Evolutionary conservation across 176 grass and related monocot species (phyloP).

Genomic region (Tillandsia leiboldiana): DNA sequence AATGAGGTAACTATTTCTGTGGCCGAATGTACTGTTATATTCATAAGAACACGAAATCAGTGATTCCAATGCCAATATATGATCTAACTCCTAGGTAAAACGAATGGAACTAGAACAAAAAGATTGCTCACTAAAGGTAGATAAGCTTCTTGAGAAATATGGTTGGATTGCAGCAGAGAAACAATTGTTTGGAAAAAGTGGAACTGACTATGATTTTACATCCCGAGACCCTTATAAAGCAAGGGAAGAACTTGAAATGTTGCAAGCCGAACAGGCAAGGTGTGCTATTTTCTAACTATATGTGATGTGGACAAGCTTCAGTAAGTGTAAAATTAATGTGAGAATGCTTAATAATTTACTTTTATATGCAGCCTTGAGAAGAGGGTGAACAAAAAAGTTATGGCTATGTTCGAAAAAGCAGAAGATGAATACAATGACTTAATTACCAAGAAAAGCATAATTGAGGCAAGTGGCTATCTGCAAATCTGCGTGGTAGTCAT

Average conservation of each 20-base stretch:
- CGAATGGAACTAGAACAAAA: slow-evolving; percentile 96
- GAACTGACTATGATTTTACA: slow-evolving; percentile 90
- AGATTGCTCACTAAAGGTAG: slow-evolving; percentile 81
- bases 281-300: slow-evolving; percentile 13
- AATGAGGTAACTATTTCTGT: slow-evolving; percentile 60
- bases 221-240: slow-evolving; percentile 59
- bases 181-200: slow-evolving; percentile 83
- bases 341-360: slow-evolving; percentile 15
- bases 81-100: slow-evolving; percentile 49
- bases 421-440: slow-evolving; percentile 94
- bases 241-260: slow-evolving; percentile 55
- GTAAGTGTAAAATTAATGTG: background rate
- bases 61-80: slow-evolving; percentile 9
- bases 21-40: background rate
- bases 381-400: slow-evolving; percentile 97
- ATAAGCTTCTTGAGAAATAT: slow-evolving; percentile 75
- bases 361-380: slow-evolving; percentile 81
- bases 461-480: slow-evolving; percentile 39
- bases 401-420: slow-evolving; percentile 98
- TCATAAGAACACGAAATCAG: background rate
- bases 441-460: slow-evolving; percentile 89
- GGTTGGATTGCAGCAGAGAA: slow-evolving; percentile 90
- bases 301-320: slow-evolving; percentile 11
- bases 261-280: slow-evolving; percentile 86
- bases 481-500: slow-evolving; percentile 4